phyloP scores from a whole-genome alignment of 192 early-diverging fungal genomes.

The Kickxella alabastrina region DNA sequence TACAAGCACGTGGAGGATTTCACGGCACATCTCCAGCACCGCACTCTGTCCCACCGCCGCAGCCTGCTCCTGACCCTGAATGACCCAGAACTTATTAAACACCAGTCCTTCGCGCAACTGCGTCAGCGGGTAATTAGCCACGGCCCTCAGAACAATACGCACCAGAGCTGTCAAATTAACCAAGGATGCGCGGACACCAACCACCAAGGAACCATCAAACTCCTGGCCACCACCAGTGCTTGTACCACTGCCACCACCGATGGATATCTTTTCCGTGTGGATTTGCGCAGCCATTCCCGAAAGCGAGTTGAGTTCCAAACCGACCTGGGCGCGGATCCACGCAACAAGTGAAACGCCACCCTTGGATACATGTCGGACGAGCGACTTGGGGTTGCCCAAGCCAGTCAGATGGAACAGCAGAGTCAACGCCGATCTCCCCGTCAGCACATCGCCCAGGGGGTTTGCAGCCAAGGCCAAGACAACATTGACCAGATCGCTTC shows the following conservation, averaged over 20 bases:
- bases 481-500: slow-evolving; percentile 17
- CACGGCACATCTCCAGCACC: neutral
- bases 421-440: slow-evolving; percentile 21
- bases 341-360: slow-evolving; percentile 25
- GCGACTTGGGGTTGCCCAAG: slow-evolving; percentile 14
- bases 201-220: neutral
- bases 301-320: slow-evolving; percentile 28
- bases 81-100: slow-evolving; percentile 39
- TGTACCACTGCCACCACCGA: too few species aligned
- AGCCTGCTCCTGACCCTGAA: slow-evolving; percentile 13
- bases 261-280: neutral
- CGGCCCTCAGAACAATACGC: slow-evolving; percentile 24
- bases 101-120: neutral
- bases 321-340: slow-evolving; percentile 39
- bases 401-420: slow-evolving; percentile 35
- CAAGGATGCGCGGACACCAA: slow-evolving; percentile 12
- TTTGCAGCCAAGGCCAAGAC: slow-evolving; percentile 23
- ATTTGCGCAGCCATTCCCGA: slow-evolving; percentile 1
- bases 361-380: slow-evolving; percentile 29
- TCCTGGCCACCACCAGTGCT: neutral
- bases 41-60: slow-evolving; percentile 31
- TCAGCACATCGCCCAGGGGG: slow-evolving; percentile 40
- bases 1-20: too few species aligned
- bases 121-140: slow-evolving; percentile 29
- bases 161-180: slow-evolving; percentile 29